phyloP scores from a whole-genome alignment of 768 basidiomycete genomes.

The Tulasnella sp. region DNA sequence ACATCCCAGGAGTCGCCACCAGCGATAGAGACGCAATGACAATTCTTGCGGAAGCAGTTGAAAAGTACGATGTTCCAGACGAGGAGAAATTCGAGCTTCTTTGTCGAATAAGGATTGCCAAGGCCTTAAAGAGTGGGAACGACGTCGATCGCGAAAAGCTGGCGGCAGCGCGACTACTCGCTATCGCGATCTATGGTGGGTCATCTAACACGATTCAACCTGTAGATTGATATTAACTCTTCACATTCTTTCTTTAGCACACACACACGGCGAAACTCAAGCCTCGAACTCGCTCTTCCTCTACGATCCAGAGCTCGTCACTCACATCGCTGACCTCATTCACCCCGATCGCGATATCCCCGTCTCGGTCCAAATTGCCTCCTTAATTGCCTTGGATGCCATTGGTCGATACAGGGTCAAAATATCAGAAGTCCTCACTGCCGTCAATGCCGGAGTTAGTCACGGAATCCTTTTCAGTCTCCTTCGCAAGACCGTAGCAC shows the following conservation, averaged over 20 bases:
- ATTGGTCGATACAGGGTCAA: conserved; percentile 74
- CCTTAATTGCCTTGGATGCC: conserved; percentile 83
- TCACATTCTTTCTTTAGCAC: conserved; percentile 36
- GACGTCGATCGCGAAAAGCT: conserved; percentile 66
- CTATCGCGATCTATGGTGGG: conserved; percentile 68
- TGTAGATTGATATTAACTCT: background rate
- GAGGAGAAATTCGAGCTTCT: conserved; percentile 81
- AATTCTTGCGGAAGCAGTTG: conserved; percentile 61
- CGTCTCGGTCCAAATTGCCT: conserved; percentile 64
- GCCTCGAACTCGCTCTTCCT: conserved; percentile 77
- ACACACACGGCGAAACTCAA: conserved; percentile 69
- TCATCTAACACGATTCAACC: background rate
- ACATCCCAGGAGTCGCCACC: conserved; percentile 48
- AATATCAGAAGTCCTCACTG: conserved; percentile 75
- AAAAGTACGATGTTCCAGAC: conserved; percentile 56
- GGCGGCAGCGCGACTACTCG: conserved; percentile 65
- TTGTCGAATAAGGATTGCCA: conserved; percentile 73
- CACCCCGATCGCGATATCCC: conserved; percentile 67
- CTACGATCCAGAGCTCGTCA: conserved; percentile 87
- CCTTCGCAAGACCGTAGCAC: conserved; percentile 66
- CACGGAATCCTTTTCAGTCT: conserved; percentile 90
- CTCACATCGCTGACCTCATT: conserved; percentile 79
- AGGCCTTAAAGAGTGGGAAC: conserved; percentile 46
- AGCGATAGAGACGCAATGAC: conserved; percentile 56
- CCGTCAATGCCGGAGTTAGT: conserved; percentile 90